These are phyloP conservation scores for Emergomyces orientalis DNA, from an alignment of 2,329 filamentous ascomycete genomes.

Conservation along the genomic window DNA sequence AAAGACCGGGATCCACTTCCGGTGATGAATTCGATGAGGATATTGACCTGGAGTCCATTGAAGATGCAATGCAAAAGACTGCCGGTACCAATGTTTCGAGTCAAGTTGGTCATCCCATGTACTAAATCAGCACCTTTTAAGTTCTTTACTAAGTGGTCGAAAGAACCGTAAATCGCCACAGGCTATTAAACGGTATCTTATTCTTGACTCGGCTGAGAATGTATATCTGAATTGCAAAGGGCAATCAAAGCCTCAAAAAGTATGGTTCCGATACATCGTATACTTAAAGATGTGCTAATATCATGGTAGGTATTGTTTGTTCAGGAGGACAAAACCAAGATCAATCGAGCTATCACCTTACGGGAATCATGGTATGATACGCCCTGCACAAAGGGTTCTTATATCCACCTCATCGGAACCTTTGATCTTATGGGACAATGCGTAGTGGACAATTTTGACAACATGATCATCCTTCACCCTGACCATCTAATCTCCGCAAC, in stretches of 20 bases:
- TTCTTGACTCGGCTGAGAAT: conserved; percentile 63
- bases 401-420: conserved; percentile 75
- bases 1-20: conserved; percentile 42
- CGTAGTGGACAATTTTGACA: conserved; percentile 68
- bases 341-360: conserved; percentile 60
- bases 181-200: conserved; percentile 77
- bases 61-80: conserved; percentile 48
- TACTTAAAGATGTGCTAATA: conserved; percentile 11
- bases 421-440: conserved; percentile 65
- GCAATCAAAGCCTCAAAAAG: conserved; percentile 59
- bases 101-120: conserved; percentile 48
- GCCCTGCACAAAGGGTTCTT: conserved; percentile 61
- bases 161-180: conserved; percentile 54
- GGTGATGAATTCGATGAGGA: conserved; percentile 67
- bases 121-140: conserved; percentile 15
- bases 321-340: conserved; percentile 62
- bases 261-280: conserved; percentile 34
- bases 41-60: conserved; percentile 55
- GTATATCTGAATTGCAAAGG: conserved; percentile 58
- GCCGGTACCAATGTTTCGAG: conserved; percentile 60
- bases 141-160: conserved; percentile 52
- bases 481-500: conserved; percentile 94
- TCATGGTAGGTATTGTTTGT: conserved; percentile 62
- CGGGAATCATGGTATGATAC: conserved; percentile 83
- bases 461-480: conserved; percentile 85